Evolutionary conservation across 2,329 filamentous ascomycete genomes (phyloP).

Genomic region (Periconia macrospinosa): DNA sequence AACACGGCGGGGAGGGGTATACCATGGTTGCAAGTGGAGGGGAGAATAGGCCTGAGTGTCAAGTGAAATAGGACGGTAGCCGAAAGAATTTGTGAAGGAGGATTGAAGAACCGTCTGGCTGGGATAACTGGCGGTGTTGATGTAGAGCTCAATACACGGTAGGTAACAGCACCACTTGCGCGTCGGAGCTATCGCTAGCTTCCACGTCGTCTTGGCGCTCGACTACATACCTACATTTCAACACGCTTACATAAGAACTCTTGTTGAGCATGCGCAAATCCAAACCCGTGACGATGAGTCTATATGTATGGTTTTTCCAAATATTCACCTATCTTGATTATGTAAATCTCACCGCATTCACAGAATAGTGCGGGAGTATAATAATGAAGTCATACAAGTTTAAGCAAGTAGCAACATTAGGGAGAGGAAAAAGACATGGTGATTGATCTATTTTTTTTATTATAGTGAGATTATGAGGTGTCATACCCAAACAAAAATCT

Average conservation of each 20-base stretch:
- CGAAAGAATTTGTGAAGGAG: not conserved
- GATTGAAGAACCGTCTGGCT: conserved; percentile 3
- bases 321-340: too few relatives aligned
- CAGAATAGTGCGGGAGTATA: too few relatives aligned
- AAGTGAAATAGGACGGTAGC: conserved; percentile 10
- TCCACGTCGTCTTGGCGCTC: not conserved
- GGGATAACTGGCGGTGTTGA: conserved; percentile 21
- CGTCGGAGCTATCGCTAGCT: conserved; percentile 21
- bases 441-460: too few relatives aligned
- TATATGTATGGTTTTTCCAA: too few relatives aligned
- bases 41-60: not conserved
- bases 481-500: too few relatives aligned
- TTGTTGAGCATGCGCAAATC: too few relatives aligned
- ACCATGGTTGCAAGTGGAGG: conserved; percentile 29
- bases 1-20: conserved; percentile 15
- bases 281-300: too few relatives aligned
- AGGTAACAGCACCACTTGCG: conserved; percentile 36
- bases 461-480: too few relatives aligned
- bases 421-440: too few relatives aligned
- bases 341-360: too few relatives aligned
- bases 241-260: not conserved
- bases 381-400: too few relatives aligned
- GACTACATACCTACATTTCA: not conserved
- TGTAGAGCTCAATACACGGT: conserved; percentile 8
- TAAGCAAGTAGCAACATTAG: too few relatives aligned